phyloP scores from a whole-genome alignment of 371 early-diverging fungal species.

The Mortierella sp. region DNA sequence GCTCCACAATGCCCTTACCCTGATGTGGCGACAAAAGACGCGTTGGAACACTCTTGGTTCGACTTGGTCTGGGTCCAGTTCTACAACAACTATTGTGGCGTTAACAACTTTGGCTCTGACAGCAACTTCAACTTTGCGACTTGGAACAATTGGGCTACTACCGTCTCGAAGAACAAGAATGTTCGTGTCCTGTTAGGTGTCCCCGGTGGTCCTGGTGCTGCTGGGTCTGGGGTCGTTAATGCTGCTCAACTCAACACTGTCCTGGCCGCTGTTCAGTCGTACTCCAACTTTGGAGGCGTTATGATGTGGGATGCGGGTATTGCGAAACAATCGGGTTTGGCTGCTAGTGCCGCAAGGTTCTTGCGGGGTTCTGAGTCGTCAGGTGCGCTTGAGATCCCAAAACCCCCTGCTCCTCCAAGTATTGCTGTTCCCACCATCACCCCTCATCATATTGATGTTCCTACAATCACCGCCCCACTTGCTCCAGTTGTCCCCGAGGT shows the following conservation, averaged over 20 bases:
- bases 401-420: not conserved
- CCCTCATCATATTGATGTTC: not conserved
- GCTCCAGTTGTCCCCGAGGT: not conserved
- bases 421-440: not conserved
- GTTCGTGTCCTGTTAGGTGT: conserved; percentile 73
- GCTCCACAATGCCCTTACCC: conserved; percentile 71
- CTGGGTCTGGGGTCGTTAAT: conserved; percentile 68
- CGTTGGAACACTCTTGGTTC: conserved; percentile 69
- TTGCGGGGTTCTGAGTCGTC: conserved; percentile 9
- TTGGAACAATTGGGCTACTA: conserved; percentile 73
- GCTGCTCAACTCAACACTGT: conserved; percentile 60
- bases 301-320: conserved; percentile 79
- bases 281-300: conserved; percentile 72
- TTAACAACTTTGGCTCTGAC: conserved; percentile 60
- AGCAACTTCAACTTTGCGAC: conserved; percentile 71
- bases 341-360: conserved; percentile 25
- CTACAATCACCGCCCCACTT: not conserved
- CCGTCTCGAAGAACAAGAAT: conserved; percentile 69
- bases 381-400: not conserved
- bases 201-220: conserved; percentile 71
- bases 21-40: conserved; percentile 68
- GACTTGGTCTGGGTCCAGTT: conserved; percentile 85
- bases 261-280: conserved; percentile 55
- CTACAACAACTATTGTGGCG: conserved; percentile 79
- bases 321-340: conserved; percentile 43